phyloP scores from a whole-genome alignment of 768 basidiomycete species.

The Termitomyces sp. region DNA sequence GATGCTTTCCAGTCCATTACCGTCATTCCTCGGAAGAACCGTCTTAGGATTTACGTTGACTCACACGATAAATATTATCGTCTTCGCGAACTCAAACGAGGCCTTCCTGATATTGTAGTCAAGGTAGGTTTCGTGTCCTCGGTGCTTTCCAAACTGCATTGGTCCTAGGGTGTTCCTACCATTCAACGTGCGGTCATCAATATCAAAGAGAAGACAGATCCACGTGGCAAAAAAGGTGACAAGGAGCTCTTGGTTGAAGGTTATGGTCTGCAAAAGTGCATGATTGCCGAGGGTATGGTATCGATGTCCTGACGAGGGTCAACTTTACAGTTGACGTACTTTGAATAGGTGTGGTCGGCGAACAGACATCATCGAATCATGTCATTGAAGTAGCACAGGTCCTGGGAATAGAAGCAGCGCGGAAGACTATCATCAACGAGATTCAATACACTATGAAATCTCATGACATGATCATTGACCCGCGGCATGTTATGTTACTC shows the following conservation, averaged over 20 bases:
- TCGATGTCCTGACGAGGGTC: background rate
- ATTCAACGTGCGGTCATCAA: conserved; percentile 95
- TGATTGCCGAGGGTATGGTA: conserved; percentile 85
- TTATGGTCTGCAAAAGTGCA: conserved; percentile 93
- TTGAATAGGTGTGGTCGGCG: conserved; percentile 77
- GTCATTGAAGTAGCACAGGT: conserved; percentile 94
- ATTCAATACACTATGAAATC: conserved; percentile 96
- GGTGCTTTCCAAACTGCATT: background rate
- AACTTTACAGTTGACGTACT: background rate
- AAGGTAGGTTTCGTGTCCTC: conserved; percentile 46
- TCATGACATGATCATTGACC: conserved; percentile 98
- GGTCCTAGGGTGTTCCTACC: conserved; percentile 67
- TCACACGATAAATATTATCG: conserved; percentile 75
- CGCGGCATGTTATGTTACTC: conserved; percentile 96
- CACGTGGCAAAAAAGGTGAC: conserved; percentile 75
- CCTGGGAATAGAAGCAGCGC: conserved; percentile 96
- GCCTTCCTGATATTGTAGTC: conserved; percentile 81
- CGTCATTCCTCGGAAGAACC: conserved; percentile 65
- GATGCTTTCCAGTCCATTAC: conserved; percentile 55
- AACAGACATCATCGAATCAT: conserved; percentile 92
- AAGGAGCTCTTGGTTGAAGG: conserved; percentile 96
- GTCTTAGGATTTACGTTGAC: conserved; percentile 77
- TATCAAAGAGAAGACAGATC: conserved; percentile 84
- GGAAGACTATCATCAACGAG: conserved; percentile 91
- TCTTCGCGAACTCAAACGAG: conserved; percentile 81